A percentile compares a stretch with the other conserved stretches of the same genome.
Evolutionary conservation across 2,329 filamentous ascomycete species (phyloP).

Genomic region (Ceratocystis lukuohia): DNA sequence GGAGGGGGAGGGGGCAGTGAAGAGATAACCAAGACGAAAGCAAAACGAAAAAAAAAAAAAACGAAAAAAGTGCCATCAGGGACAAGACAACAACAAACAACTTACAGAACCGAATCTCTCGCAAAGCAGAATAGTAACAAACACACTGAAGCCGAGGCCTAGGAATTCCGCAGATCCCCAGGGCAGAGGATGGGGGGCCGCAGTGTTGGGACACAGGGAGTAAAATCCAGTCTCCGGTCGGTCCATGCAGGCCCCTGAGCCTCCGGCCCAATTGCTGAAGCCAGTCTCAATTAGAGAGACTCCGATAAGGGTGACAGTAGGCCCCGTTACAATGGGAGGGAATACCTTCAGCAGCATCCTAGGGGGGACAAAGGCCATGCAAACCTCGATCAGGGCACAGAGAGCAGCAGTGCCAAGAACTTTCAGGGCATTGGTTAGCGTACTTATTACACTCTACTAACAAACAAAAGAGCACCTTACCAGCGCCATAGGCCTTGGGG

Average conservation of each 20-base stretch:
- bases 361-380: constrained; percentile 62
- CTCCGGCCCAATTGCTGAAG: constrained; percentile 67
- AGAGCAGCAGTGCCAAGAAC: constrained; percentile 56
- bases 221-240: constrained; percentile 42
- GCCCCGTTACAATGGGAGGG: constrained; percentile 62
- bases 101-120: constrained; percentile 57
- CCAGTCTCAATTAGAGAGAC: constrained; percentile 58
- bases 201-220: constrained; percentile 50
- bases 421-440: constrained; percentile 32
- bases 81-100: not conserved
- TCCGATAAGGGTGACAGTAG: constrained; percentile 58
- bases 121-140: constrained; percentile 64
- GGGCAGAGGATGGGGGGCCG: constrained; percentile 55
- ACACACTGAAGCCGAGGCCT: constrained; percentile 66
- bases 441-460: constrained; percentile 39
- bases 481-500: constrained; percentile 58
- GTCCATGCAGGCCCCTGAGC: constrained; percentile 44
- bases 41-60: not conserved
- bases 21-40: not conserved
- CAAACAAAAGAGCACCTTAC: constrained; percentile 8
- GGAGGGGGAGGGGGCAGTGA: not conserved
- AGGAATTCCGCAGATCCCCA: constrained; percentile 73
- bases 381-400: constrained; percentile 55
- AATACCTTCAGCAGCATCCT: constrained; percentile 57
- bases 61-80: not conserved